phyloP scores from a whole-genome alignment of 2,329 filamentous ascomycete species.

The Aspergillus niger region DNA sequence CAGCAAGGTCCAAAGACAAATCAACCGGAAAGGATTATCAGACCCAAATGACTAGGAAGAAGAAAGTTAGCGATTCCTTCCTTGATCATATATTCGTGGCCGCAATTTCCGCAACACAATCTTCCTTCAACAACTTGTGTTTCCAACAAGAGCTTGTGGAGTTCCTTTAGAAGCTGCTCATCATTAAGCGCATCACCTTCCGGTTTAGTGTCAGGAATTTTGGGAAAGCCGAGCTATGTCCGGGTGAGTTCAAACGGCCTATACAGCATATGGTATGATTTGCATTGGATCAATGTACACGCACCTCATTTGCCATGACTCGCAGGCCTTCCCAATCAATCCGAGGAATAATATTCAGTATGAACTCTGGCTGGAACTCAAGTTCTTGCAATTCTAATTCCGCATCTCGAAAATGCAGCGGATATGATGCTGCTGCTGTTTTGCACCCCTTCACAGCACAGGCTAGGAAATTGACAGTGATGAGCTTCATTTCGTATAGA shows the following conservation, averaged over 20 bases:
- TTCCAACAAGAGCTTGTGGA: constrained; percentile 82
- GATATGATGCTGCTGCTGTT: constrained; percentile 74
- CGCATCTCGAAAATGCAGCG: constrained; percentile 87
- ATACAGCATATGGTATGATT: neutral
- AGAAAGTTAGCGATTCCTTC: constrained; percentile 97
- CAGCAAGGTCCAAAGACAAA: neutral
- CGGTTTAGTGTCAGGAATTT: constrained; percentile 66
- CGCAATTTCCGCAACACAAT: constrained; percentile 86
- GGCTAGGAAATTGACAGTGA: constrained; percentile 94
- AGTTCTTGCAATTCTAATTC: constrained; percentile 84
- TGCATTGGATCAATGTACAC: neutral
- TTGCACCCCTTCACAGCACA: constrained; percentile 97
- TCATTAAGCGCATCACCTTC: constrained; percentile 64
- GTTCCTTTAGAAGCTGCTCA: constrained; percentile 70
- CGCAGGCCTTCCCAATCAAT: constrained; percentile 85
- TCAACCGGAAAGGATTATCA: constrained; percentile 6
- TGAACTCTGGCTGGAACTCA: constrained; percentile 76
- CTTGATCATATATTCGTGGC: constrained; percentile 90
- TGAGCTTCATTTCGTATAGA: constrained; percentile 75
- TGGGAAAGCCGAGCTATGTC: constrained; percentile 74
- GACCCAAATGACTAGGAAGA: constrained; percentile 82
- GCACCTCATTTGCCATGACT: constrained; percentile 68
- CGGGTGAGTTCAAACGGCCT: constrained; percentile 10
- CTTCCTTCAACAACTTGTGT: constrained; percentile 88
- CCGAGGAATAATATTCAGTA: constrained; percentile 81